Conservation (phyloP, 805 yeast genomes). For the Nakazawaea ernobii region DNA sequence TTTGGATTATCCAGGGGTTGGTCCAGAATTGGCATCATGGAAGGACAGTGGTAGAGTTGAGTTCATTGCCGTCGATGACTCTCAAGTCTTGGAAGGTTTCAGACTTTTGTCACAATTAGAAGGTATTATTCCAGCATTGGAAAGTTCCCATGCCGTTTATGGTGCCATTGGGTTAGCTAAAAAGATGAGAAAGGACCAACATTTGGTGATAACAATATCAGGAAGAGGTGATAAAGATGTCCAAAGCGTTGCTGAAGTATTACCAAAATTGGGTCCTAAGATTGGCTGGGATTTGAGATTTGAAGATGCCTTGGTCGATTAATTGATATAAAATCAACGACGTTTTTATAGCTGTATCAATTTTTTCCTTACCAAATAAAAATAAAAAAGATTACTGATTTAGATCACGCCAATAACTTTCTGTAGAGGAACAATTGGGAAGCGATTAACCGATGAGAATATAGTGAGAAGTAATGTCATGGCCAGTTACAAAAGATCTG, state of each 20-base stretch:
- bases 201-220: slow-evolving; percentile 82
- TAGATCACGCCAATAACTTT: background rate
- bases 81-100: slow-evolving; percentile 92
- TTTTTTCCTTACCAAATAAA: too few species aligned
- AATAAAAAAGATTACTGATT: too few species aligned
- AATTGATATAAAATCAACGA: background rate
- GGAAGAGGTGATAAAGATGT: slow-evolving; percentile 99
- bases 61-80: slow-evolving; percentile 89
- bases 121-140: slow-evolving; percentile 98
- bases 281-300: slow-evolving; percentile 97
- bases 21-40: slow-evolving; percentile 97
- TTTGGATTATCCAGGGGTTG: slow-evolving; percentile 98
- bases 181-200: slow-evolving; percentile 70
- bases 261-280: slow-evolving; percentile 84
- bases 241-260: slow-evolving; percentile 90
- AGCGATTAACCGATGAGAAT: background rate
- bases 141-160: slow-evolving; percentile 92
- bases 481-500: slow-evolving; percentile 29
- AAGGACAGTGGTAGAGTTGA: slow-evolving; percentile 89
- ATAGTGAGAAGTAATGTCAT: slow-evolving; percentile 3
- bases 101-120: slow-evolving; percentile 83
- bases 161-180: slow-evolving; percentile 90
- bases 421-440: too few species aligned
- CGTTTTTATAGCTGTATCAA: background rate
- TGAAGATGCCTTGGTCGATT: slow-evolving; percentile 27